Percentiles rank a stretch among this genome's conserved stretches.
These are phyloP conservation scores for Pseudocohnilembus persalinus DNA, from an alignment of 169 alveolate genomes.

Conservation along the genomic window DNA sequence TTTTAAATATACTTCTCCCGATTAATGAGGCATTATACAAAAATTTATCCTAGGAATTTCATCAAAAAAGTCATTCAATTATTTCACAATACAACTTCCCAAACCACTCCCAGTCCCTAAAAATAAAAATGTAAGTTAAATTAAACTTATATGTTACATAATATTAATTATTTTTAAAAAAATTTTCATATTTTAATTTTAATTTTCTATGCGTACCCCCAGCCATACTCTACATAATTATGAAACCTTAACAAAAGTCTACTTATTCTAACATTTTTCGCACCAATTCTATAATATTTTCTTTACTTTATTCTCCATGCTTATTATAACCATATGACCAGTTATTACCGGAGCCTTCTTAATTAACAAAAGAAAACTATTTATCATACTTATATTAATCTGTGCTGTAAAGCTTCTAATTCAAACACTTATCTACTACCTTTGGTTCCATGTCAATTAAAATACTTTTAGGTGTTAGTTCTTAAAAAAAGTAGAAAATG, in stretches of 20 bases:
- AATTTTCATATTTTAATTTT: too few species aligned
- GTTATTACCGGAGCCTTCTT: conserved; percentile 52
- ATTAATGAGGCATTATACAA: conserved; percentile 42
- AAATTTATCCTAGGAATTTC: conserved; percentile 24
- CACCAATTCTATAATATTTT: conserved; percentile 10
- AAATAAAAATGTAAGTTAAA: neutral
- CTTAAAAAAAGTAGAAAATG: too few species aligned
- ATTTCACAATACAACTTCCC: conserved; percentile 32
- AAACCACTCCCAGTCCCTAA: conserved; percentile 41
- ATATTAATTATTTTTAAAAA: too few species aligned
- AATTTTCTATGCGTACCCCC: conserved; percentile 22
- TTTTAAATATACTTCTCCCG: conserved; percentile 39
- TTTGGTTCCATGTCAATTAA: conserved; percentile 51
- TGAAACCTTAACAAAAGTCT: conserved; percentile 31
- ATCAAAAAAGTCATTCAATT: conserved; percentile 11
- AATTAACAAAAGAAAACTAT: conserved; percentile 26
- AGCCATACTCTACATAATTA: conserved; percentile 28
- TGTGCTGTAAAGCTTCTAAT: conserved; percentile 4
- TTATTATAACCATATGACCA: conserved; percentile 47
- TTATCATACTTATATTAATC: conserved; percentile 6
- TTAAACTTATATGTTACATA: neutral
- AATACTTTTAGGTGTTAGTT: conserved; percentile 25
- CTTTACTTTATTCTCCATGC: conserved; percentile 35
- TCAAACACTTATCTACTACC: conserved; percentile 32
- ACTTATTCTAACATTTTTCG: conserved; percentile 23